phyloP scores from a whole-genome alignment of 305 asterid genomes.

The Fraxinus albicans region DNA sequence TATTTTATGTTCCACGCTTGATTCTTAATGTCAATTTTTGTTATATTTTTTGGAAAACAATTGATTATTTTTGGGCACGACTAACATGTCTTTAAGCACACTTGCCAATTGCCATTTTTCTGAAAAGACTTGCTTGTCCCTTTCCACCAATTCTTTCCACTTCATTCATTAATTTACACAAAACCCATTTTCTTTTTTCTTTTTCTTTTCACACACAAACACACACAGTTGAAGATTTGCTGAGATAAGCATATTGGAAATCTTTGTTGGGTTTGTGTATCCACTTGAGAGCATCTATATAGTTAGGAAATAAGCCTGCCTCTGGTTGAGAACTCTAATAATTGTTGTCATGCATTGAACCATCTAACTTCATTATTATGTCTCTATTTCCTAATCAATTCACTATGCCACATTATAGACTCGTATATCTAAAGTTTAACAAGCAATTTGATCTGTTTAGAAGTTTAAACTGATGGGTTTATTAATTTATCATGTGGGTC shows the following conservation, averaged over 20 bases:
- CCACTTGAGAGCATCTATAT: slow-evolving; percentile 51
- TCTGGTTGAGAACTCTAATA: slow-evolving; percentile 43
- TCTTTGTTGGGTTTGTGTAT: slow-evolving; percentile 26
- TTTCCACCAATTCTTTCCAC: slow-evolving; percentile 22
- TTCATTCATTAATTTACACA: background rate
- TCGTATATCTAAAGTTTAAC: background rate
- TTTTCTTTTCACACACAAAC: background rate
- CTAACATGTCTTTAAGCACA: slow-evolving; percentile 42
- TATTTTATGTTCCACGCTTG: slow-evolving; percentile 55
- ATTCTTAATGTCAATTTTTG: slow-evolving; percentile 28
- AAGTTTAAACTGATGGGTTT: background rate
- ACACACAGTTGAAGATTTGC: background rate
- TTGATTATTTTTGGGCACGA: slow-evolving; percentile 59
- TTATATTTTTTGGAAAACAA: slow-evolving; percentile 28
- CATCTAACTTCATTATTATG: slow-evolving; percentile 35
- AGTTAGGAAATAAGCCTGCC: slow-evolving; percentile 56
- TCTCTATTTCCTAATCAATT: slow-evolving; percentile 21
- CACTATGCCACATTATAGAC: background rate
- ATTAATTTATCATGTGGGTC: no score
- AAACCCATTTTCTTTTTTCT: background rate
- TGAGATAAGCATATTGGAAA: slow-evolving; percentile 1
- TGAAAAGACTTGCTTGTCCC: slow-evolving; percentile 33
- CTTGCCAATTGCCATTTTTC: slow-evolving; percentile 24
- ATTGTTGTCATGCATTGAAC: slow-evolving; percentile 37
- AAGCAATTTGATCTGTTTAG: background rate